phyloP scores from a whole-genome alignment of 257 asterid species.

The Solanum sejunctum region DNA sequence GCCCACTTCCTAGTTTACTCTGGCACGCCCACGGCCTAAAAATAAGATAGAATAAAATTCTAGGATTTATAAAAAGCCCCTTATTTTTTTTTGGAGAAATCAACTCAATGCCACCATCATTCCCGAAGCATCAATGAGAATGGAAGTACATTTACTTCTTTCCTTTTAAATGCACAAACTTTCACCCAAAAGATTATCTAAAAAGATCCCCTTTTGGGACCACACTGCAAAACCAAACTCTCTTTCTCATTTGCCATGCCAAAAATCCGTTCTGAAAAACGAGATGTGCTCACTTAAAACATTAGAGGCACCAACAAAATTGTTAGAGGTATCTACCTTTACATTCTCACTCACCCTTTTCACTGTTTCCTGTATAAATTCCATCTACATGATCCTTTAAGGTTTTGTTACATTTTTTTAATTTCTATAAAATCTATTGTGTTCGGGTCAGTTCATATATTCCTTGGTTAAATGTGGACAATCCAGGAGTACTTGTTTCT shows the following conservation, averaged over 20 bases:
- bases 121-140: not conserved
- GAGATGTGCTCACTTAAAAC: conserved; percentile 31
- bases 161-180: not conserved
- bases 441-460: not conserved
- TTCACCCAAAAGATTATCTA: not conserved
- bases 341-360: not conserved
- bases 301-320: conserved; percentile 46
- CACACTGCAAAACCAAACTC: not conserved
- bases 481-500: not conserved
- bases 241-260: conserved; percentile 20
- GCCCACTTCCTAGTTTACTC: too few relatives aligned
- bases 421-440: not conserved
- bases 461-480: not conserved
- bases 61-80: not conserved
- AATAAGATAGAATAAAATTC: not conserved
- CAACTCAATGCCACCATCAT: not conserved
- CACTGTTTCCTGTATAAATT: not conserved
- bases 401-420: not conserved
- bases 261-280: conserved; percentile 34
- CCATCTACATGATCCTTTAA: not conserved
- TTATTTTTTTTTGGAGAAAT: not conserved
- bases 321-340: conserved; percentile 31
- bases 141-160: not conserved
- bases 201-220: not conserved
- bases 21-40: not conserved